Conservation (phyloP, 805 yeast species). For the Starmerella bacillaris region DNA sequence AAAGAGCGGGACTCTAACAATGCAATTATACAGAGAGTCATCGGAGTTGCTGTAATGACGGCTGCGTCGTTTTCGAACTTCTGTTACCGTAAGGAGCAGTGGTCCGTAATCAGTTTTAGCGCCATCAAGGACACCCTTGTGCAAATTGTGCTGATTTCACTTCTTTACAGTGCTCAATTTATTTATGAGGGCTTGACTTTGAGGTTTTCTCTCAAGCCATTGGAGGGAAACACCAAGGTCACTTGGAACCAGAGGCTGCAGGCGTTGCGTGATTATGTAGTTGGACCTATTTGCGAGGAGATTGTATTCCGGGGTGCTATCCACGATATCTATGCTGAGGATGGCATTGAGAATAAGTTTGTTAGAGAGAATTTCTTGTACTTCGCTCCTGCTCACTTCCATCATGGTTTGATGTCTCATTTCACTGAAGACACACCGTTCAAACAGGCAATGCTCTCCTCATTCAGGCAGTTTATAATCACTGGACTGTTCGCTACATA, state of each 20-base stretch:
- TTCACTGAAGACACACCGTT: constrained; percentile 11
- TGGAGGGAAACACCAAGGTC: background rate
- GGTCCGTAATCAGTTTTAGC: constrained; percentile 4
- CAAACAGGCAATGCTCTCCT: constrained; percentile 18
- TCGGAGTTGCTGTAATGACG: constrained; percentile 8
- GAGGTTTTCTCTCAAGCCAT: too few species aligned
- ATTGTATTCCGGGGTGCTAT: constrained; percentile 41
- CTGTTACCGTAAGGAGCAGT: background rate
- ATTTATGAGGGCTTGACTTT: constrained; percentile 5
- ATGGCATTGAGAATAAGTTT: constrained; percentile 16
- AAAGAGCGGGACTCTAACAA: constrained; percentile 1
- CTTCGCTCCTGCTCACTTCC: constrained; percentile 65
- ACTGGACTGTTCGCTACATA: constrained; percentile 57
- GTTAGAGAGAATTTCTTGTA: constrained; percentile 37
- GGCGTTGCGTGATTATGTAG: constrained; percentile 38
- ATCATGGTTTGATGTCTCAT: constrained; percentile 44
- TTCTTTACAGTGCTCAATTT: constrained; percentile 7
- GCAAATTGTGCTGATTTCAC: constrained; percentile 2
- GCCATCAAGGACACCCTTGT: background rate
- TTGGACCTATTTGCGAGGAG: constrained; percentile 72
- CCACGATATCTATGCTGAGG: constrained; percentile 18
- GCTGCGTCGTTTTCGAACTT: constrained; percentile 1
- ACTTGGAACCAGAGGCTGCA: background rate
- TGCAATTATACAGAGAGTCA: constrained; percentile 9
- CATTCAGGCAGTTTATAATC: constrained; percentile 38